These are phyloP conservation scores for Macadamia tetraphylla DNA, from an alignment of 164 flowering plant genomes.

Conservation along the genomic window DNA sequence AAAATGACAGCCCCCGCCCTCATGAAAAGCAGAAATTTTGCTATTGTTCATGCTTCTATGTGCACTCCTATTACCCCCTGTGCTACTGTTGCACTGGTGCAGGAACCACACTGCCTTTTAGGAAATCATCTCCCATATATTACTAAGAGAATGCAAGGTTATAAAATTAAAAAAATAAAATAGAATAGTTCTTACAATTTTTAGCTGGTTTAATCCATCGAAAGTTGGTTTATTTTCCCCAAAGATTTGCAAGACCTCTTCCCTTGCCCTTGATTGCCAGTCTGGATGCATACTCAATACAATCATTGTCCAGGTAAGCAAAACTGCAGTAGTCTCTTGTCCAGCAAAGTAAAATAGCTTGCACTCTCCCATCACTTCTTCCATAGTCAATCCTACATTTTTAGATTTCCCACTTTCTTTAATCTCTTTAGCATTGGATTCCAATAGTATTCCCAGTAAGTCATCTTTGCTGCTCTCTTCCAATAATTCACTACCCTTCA, in stretches of 20 bases:
- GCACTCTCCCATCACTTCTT: slow-evolving; percentile 42
- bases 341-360: slow-evolving; percentile 20
- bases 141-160: background rate
- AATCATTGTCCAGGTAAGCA: slow-evolving; percentile 16
- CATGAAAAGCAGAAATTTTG: no score
- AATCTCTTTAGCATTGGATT: background rate
- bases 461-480: background rate
- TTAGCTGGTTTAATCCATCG: slow-evolving; percentile 9
- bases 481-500: background rate
- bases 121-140: background rate
- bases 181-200: slow-evolving; percentile 6
- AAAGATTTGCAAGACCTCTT: slow-evolving; percentile 14
- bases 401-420: background rate
- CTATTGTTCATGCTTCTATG: no score
- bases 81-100: background rate
- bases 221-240: slow-evolving; percentile 9
- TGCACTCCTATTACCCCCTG: background rate
- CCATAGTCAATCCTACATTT: slow-evolving; percentile 23
- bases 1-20: no score
- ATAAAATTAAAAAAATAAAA: background rate
- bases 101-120: background rate
- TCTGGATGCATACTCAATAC: slow-evolving; percentile 8
- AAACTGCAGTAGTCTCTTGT: slow-evolving; percentile 11
- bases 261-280: slow-evolving; percentile 15
- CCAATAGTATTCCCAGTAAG: background rate